Evolutionary conservation across 2,329 filamentous ascomycete genomes (phyloP), one percentile per base, ranked within the genome.

Genomic region (Didymella exigua): DNA sequence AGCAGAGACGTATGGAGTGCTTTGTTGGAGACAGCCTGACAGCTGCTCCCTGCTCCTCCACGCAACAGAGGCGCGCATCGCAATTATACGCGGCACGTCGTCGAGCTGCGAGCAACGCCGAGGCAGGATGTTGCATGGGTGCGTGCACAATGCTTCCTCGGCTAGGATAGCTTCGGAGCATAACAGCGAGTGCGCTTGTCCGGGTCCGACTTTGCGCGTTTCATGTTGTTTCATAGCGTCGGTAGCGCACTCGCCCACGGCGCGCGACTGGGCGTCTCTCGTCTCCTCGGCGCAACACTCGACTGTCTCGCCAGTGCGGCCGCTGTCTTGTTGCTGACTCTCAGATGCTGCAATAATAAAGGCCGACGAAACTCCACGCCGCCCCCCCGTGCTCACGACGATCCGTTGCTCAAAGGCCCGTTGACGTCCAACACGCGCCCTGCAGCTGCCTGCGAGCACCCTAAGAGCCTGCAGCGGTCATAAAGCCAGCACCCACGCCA

Each of bases 341-440:
- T 50, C 46, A 24, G 41, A 34, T 24, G 41, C 41, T 42, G 46
- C 36, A 46, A 55, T 46, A 54, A 54, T 46, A 54, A 54, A 57
- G 49, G 26, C 51, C 9, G 31, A 27, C 23, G 18, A 19, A 6
- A 37, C 56, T 45, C 53, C 49, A 50, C 53, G 40, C 47, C 42
- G 10, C 33, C 36, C 52, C 49, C 52, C 52, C 36, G 52, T 55
- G 52, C 49, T 46, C 33, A 33, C 36, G 36, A n/a, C 36, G 36
- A n/a, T 19, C 16, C 5, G 11, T 16, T 18, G 33, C 19, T 24
- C 21, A 38, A n/a, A 38, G 19, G 7, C 36, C 36, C 21, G 33
- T 36, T 18, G 27, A 52, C 43, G 30, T 21, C 51, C 50, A 48
- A 37, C 24, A 26, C 50, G 37, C 48, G 33, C 52, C 46, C 41